A percentile compares a stretch with the other conserved stretches of the same genome.
phyloP scores from a whole-genome alignment of 495 filamentous ascomycete genomes.

The Talaromyces stipitatus region DNA sequence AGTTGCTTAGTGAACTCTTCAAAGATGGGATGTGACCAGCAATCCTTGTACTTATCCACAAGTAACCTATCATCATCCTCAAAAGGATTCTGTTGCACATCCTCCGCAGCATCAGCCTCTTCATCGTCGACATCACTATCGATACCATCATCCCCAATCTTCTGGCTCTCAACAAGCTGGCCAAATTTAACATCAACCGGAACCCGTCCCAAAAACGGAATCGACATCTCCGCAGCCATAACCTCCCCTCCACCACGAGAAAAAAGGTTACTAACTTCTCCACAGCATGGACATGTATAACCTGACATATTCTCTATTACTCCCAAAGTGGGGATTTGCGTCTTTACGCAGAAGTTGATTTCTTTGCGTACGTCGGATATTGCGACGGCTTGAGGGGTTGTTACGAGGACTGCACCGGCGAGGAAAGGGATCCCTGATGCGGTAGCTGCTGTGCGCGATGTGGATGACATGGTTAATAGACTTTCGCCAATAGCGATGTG shows the following conservation, averaged over 20 bases:
- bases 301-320: conserved; percentile 98
- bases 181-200: conserved; percentile 79
- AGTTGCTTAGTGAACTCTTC: conserved; percentile 55
- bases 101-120: conserved; percentile 16
- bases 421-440: conserved; percentile 33
- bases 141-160: conserved; percentile 25
- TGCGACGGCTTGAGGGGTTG: conserved; percentile 89
- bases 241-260: conserved; percentile 79
- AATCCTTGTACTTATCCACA: conserved; percentile 71
- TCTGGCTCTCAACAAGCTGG: conserved; percentile 56
- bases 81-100: neutral
- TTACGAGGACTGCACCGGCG: conserved; percentile 84
- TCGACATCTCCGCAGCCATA: conserved; percentile 80
- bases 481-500: conserved; percentile 92
- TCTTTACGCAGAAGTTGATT: conserved; percentile 90
- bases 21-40: conserved; percentile 70
- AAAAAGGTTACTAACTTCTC: conserved; percentile 88
- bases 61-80: conserved; percentile 47
- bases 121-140: conserved; percentile 23
- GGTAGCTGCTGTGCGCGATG: conserved; percentile 17
- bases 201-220: conserved; percentile 77
- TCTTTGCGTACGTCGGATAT: conserved; percentile 94
- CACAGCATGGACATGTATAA: conserved; percentile 92
- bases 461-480: conserved; percentile 48
- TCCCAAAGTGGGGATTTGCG: conserved; percentile 70